Evolutionary conservation across 768 basidiomycete species (phyloP).

Genomic region (Termitomyces sp.): DNA sequence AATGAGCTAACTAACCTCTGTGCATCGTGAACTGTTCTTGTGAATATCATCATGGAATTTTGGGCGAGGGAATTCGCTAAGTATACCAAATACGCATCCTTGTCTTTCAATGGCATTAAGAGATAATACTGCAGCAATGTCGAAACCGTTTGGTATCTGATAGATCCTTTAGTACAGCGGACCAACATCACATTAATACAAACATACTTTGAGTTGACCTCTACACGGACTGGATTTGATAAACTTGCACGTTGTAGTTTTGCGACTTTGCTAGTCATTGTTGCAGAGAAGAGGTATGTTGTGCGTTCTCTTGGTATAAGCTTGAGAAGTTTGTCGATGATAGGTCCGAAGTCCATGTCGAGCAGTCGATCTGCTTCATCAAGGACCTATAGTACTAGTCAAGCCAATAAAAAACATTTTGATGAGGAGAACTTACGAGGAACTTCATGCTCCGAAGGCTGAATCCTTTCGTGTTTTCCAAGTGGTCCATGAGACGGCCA

Average conservation of each 20-base stretch:
- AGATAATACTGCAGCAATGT: slow-evolving; percentile 95
- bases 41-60: slow-evolving; percentile 95
- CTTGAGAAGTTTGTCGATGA: slow-evolving; percentile 95
- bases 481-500: slow-evolving; percentile 86
- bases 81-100: slow-evolving; percentile 88
- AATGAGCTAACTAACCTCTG: slow-evolving; percentile 66
- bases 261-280: slow-evolving; percentile 98
- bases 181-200: neutral
- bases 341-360: slow-evolving; percentile 94
- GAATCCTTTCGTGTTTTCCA: slow-evolving; percentile 98
- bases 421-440: slow-evolving; percentile 48
- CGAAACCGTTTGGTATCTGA: slow-evolving; percentile 93
- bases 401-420: neutral
- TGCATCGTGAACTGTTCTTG: slow-evolving; percentile 91
- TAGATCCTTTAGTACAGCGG: neutral
- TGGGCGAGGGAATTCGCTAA: slow-evolving; percentile 84
- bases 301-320: slow-evolving; percentile 90
- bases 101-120: slow-evolving; percentile 85
- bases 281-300: slow-evolving; percentile 96
- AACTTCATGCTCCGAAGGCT: slow-evolving; percentile 81
- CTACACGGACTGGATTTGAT: slow-evolving; percentile 87
- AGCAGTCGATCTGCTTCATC: slow-evolving; percentile 95
- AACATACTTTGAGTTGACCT: slow-evolving; percentile 86
- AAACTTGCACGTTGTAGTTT: slow-evolving; percentile 94
- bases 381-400: slow-evolving; percentile 58